Evolutionary conservation across 208 protist species (phyloP).

Genomic region (Wallacemonas rigidus): DNA sequence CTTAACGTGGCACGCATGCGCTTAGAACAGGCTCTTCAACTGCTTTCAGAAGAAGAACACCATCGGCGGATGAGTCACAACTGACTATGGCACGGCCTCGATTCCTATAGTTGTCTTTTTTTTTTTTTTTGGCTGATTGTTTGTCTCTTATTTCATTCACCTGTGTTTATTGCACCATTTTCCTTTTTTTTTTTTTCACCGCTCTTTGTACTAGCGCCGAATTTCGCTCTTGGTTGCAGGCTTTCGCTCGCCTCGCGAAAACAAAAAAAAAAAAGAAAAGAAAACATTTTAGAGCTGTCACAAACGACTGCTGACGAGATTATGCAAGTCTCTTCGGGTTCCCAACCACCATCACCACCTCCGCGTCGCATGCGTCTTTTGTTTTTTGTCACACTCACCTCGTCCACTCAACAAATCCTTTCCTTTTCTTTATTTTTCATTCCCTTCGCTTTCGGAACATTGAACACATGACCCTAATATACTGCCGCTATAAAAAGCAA

Average conservation of each 20-base stretch:
- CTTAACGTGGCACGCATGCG: slow-evolving; percentile 37
- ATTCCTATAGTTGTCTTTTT: slow-evolving; percentile 10
- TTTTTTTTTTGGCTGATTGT: slow-evolving; percentile 11
- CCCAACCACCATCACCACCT: no score
- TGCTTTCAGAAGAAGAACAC: slow-evolving; percentile 17
- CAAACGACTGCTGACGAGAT: neutral
- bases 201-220: neutral
- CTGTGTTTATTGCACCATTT: slow-evolving; percentile 2
- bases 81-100: slow-evolving; percentile 5
- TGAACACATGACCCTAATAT: no score
- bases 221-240: no score
- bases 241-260: no score
- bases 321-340: no score
- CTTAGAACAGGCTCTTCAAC: slow-evolving; percentile 29
- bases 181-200: slow-evolving; percentile 5
- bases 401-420: neutral
- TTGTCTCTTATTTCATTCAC: neutral
- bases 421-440: slow-evolving; percentile 20
- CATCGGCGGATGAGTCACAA: slow-evolving; percentile 9
- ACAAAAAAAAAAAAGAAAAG: neutral
- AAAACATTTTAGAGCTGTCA: neutral
- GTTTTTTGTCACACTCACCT: neutral
- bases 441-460: no score
- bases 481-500: no score
- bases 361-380: no score